Evolutionary conservation across 1,284 basidiomycete genomes (phyloP), one percentile per base, ranked within the genome.

Genomic region (Leccinum laetum): DNA sequence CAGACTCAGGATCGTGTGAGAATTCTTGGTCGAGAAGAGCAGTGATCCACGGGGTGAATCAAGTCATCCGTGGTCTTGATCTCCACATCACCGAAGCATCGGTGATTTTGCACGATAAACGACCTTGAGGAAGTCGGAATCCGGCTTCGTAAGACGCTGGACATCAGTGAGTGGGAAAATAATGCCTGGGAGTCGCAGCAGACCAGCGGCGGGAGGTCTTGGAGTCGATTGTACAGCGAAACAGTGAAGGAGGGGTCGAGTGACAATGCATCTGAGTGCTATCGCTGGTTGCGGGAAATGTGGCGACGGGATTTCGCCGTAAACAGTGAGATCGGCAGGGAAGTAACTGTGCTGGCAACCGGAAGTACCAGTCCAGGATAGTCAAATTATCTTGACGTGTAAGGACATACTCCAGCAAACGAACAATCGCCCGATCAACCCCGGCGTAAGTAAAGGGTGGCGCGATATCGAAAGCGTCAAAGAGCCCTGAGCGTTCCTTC

Each of bases 271-370:
- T 58, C 10, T 44, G 37, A 2, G 29, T 14, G 1, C 14, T 16
- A 11, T 60, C 24, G 24, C 14, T 10, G 26, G 49, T 41, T 4
- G 63, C 1, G 63, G 49, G 18, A 60, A 5, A 16, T 67, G 66
- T 21, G 52, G 60, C 10, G 64, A 60, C 4, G 29, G n/a, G 3
- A 63, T 16, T 24, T 69, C 35, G n/a, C 52, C 21, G n/a, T 67
- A 67, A 9, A 67, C 68, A 2, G 53, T 37, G 26, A 68, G 65
- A 14, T 65, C 52, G 1, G 11, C 2, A 2, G 66, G 67, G 3
- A 37, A 37, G 11, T 60, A 68, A 26, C 68, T 68, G 35, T 70
- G 55, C 10, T 68, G 32, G 5, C 18, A 52, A 16, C 67, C 61
- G 2, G 58, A 26, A 1, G 14, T 8, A 9, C 65, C 65, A 13